These are phyloP conservation scores for Breviolum minutum DNA, from an alignment of 73 alveolate genomes.

Conservation along the genomic window DNA sequence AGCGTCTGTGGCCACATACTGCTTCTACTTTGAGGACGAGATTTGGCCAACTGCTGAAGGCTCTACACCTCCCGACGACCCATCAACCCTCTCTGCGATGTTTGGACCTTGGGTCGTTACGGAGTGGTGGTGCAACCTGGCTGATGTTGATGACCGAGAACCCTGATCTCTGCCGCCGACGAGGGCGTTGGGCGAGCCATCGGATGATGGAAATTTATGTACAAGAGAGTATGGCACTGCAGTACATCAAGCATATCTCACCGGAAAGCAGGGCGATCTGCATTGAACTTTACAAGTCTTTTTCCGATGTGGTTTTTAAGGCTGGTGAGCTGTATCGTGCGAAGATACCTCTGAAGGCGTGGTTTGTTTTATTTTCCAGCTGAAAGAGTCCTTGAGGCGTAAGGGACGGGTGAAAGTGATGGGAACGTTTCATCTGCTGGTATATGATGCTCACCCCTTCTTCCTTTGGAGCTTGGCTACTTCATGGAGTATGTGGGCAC, in stretches of 20 bases:
- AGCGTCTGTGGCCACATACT: neutral
- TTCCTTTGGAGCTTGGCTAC: no score
- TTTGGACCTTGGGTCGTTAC: neutral
- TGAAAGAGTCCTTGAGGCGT: no score
- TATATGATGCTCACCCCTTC: no score
- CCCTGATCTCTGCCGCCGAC: neutral
- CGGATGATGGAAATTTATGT: constrained; percentile 8
- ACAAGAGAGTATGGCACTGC: neutral
- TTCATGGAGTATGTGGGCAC: no score
- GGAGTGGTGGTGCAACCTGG: constrained; percentile 14
- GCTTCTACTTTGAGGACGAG: neutral
- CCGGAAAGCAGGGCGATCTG: no score
- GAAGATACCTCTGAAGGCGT: no score
- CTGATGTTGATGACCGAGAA: neutral
- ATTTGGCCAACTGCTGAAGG: neutral
- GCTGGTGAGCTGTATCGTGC: no score
- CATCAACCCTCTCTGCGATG: neutral
- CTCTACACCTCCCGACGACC: neutral
- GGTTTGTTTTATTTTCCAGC: no score
- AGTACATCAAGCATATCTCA: neutral
- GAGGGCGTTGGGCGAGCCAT: constrained; percentile 5
- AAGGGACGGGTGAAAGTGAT: no score
- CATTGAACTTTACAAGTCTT: no score
- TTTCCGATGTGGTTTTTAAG: no score
- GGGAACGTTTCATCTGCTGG: no score